Percentiles rank a stretch among this genome's conserved stretches.
These are phyloP conservation scores for Arabis alpina DNA, from an alignment of 345 rosid species.

Conservation along the genomic window DNA sequence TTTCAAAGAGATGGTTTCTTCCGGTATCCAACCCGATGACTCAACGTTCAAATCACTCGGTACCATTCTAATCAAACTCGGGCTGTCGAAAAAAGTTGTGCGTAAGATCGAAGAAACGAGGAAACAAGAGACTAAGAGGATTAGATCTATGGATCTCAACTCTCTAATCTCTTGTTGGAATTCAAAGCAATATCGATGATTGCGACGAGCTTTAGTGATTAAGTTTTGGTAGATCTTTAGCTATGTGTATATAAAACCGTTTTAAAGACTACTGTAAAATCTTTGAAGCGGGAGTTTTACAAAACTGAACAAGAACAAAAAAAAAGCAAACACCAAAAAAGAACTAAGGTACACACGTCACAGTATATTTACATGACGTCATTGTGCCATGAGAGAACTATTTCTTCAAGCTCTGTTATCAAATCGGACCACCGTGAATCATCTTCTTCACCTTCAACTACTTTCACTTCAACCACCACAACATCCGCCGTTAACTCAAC, in stretches of 20 bases:
- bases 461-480: conserved; percentile 68
- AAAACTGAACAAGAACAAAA: conserved; percentile 1
- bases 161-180: conserved; percentile 58
- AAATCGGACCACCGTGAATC: conserved; percentile 74
- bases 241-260: conserved; percentile 36
- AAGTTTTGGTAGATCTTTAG: conserved; percentile 14
- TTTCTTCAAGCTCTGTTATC: conserved; percentile 63
- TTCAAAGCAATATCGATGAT: conserved; percentile 22
- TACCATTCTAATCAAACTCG: conserved; percentile 63
- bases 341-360: conserved; percentile 21
- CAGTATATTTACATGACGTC: conserved; percentile 42
- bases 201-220: conserved; percentile 3
- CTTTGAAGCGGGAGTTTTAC: conserved; percentile 26
- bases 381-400: conserved; percentile 73
- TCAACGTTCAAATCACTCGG: conserved; percentile 70
- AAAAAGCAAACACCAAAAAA: not conserved
- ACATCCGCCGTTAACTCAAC: conserved; percentile 53
- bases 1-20: conserved; percentile 72
- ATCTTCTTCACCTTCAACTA: conserved; percentile 55
- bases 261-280: not conserved
- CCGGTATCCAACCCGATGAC: conserved; percentile 58
- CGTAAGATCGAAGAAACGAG: conserved; percentile 52
- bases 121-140: conserved; percentile 58
- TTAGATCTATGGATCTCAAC: conserved; percentile 58
- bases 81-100: conserved; percentile 66